Evolutionary conservation across 2,329 filamentous ascomycete genomes (phyloP), one percentile per base, ranked within the genome.

Genomic region (Cadophora sp.): DNA sequence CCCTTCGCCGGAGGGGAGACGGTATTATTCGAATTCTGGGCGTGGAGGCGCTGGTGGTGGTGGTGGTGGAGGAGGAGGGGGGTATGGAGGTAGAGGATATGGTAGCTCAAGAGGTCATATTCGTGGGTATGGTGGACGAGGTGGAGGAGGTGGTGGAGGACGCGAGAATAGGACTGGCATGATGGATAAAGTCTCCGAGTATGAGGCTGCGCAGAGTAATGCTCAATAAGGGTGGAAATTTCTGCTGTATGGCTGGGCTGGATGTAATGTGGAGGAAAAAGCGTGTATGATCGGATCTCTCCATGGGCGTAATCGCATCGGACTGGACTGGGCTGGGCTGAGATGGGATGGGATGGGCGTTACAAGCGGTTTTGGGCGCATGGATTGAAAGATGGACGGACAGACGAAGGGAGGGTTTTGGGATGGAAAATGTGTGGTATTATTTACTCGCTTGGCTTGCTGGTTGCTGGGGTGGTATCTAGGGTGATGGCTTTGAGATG

Each of bases 31-130:
- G 30, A 39, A 56, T 47, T 61, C 59, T 41, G 62, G 59, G 27
- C 51, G 65, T 39, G 60, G 62, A 14, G 55, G 50, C 13, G 53
- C 45, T 45, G 33, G 50, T 50, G 64, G 60, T n/a, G 62, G 59
- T 27, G 64, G 56, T 2, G 67, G 68, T 24, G 69, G 69, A 16
- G 69, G 69, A 59, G n/a, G n/a, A n/a, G n/a, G 59, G 16, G 63
- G 56, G 4, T 69, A 69, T 24, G 69, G 67, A 16, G 69, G 69
- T 6, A 30, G 64, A 20, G 69, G 69, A 14, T 69, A 69, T 48
- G 68, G 71, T 4, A 70, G 67, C 50, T 68, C 71, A 2, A 60
- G 69, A 20, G 68, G 71, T n/a, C 63, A 68, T 64, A 16, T 64
- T 3, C 41, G 55, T 27, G 62, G 62, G 1, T 30, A 55, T 51